Evolutionary conservation across 139 green algal species (phyloP).

Genomic region (Chlorella sp.): DNA sequence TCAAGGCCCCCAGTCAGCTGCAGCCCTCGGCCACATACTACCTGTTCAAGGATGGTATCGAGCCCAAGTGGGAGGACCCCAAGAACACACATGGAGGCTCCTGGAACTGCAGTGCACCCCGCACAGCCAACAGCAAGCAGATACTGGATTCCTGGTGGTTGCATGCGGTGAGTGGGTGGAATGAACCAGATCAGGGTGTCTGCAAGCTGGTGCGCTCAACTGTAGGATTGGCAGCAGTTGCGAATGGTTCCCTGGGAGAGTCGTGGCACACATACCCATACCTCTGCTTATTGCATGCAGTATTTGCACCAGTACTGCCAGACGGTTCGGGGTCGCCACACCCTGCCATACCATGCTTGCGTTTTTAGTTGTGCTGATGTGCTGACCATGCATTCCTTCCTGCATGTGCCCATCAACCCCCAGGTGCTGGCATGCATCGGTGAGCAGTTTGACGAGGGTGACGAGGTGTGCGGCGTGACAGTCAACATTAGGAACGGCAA

Average conservation of each 20-base stretch:
- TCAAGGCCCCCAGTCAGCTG: slow-evolving; percentile 85
- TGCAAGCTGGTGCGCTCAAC: no score
- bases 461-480: slow-evolving; percentile 94
- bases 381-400: no score
- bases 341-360: no score
- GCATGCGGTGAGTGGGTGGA: slow-evolving; percentile 73
- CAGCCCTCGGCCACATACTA: slow-evolving; percentile 83
- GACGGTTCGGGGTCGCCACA: no score
- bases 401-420: not conserved
- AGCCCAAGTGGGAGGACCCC: slow-evolving; percentile 99
- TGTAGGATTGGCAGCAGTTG: no score
- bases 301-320: no score
- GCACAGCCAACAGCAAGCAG: slow-evolving; percentile 57
- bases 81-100: slow-evolving; percentile 80
- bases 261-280: no score
- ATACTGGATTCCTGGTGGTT: slow-evolving; percentile 92
- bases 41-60: slow-evolving; percentile 94
- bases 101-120: no score
- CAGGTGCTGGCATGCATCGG: slow-evolving; percentile 93
- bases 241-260: no score
- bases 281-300: no score
- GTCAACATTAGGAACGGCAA: slow-evolving; percentile 78
- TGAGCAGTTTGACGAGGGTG: slow-evolving; percentile 94
- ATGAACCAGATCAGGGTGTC: no score
- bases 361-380: no score